Evolutionary conservation across 345 rosid species (phyloP), one percentile per base, ranked within the genome.

Genomic region (Lenwebbia sp.): DNA sequence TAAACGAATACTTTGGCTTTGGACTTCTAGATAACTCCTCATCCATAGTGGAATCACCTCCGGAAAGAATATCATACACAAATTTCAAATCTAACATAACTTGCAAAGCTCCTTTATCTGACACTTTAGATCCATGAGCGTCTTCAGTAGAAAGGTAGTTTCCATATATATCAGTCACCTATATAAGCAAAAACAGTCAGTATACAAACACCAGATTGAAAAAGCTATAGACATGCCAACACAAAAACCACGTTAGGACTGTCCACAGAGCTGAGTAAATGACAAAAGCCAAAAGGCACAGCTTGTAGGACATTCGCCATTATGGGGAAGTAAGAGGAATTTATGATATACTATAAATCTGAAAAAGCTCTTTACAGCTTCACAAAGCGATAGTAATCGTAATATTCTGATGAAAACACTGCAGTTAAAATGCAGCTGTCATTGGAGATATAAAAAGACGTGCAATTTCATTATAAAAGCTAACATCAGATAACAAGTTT

Each of bases 101-200:
- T 89, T 97, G 99, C 87, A 97, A 90, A 89, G 92, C 92, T 88
- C 99, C 99, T 91, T 97, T 97, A 88, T 97, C 99, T 86, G 99
- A 96, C 87, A 97, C 94, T 89, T 91, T 94, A 86, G 92, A 90
- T 85, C 88, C 90, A 88, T 75, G 87, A 86, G 94, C 92, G 86
- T 95, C 98, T 90, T 89, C 90, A 85, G 91, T 83, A 86, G 98
- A 95, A 90, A 95, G 90, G 92, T 95, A 94, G 86, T 90, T 90
- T 88, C 90, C 94, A 85, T 97, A 97, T 84, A 97, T 92, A 85
- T 88, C 91, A 89, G 89, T 86, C 85, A 97, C 93, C 99, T 97
- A 82, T 13, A 78, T 37, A 87, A 37, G 33, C 25, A 60, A 57
- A 37, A 41, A 55, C 25, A 84, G 51, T 40, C 13, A 0, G 76